Evolutionary conservation across 495 filamentous ascomycete genomes (phyloP), one percentile per base, ranked within the genome.

Genomic region (Aspergillus carlsbadensis): DNA sequence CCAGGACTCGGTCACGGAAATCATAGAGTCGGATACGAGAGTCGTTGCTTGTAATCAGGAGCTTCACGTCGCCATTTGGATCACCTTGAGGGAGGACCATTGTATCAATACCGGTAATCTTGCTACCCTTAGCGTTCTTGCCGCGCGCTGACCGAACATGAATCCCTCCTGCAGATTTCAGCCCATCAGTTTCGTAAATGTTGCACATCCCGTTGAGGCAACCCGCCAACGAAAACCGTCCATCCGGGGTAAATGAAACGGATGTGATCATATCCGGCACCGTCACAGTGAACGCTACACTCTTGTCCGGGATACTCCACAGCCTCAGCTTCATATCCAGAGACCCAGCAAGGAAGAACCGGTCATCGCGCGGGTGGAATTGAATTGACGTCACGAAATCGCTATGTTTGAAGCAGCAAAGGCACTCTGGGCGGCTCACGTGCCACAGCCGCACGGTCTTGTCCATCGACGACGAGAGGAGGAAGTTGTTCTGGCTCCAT

Each of bases 291-390:
- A 85, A 99, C 0, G 93, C 93, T 15, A 99, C 91, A 43, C 82
- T 87, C 69, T 97, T 97, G 65, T 99, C 94, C 0, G 94, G 94
- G 52, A 99, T 99, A 58, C 91, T 96, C 94, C 94, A 99, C 10
- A 99, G 72, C 29, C 94, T 81, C 44, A 99, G 69, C 65, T 91
- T 93, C n/a, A 86, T 90, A 68, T 99, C 94, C 26, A 98, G 76
- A 10, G 90, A 96, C 4, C 94, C 94, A 7, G 94, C 94, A 10
- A 99, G 77, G 66, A 98, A 99, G 75, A 98, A 99, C 0, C 94
- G 86, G 67, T 99, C 94, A 71, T 99, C 94, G 1, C 81, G 83
- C 0, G 94, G 94, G 70, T 99, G 94, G 63, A 99, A 99, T 35
- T 89, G 88, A 29, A 99, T 90, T 7, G 90, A 88, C 0, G 93